Conservation (phyloP, 257 asterid species). For the Nicotiana paniculata region DNA sequence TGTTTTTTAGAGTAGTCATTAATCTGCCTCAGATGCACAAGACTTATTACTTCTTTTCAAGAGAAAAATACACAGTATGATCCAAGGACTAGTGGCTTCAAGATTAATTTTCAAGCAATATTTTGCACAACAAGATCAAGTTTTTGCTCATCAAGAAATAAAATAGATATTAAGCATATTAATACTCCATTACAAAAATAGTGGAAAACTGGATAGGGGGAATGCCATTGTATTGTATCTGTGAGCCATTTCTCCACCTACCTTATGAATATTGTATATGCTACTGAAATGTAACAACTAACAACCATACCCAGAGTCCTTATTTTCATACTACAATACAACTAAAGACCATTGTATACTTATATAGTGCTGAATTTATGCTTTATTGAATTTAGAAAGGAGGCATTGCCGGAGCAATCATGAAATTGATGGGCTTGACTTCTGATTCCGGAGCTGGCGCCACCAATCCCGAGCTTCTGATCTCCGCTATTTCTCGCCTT, state of each 20-base stretch:
- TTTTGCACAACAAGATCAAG: neutral
- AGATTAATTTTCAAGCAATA: no score
- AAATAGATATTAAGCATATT: neutral
- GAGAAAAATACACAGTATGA: no score
- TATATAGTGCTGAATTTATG: neutral
- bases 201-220: neutral
- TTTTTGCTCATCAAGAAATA: neutral
- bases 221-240: neutral
- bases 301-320: neutral
- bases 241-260: neutral
- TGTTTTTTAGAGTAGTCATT: no score
- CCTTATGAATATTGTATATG: neutral
- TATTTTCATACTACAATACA: neutral
- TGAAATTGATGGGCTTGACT: constrained; percentile 2
- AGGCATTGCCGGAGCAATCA: constrained; percentile 32
- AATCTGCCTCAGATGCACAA: no score
- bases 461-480: constrained; percentile 50
- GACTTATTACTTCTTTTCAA: no score
- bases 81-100: no score
- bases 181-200: neutral
- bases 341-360: neutral
- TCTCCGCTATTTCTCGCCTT: constrained; percentile 57
- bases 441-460: constrained; percentile 44
- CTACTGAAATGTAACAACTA: neutral
- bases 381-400: constrained; percentile 16